Percentiles rank a stretch among this genome's conserved stretches.
Evolutionary conservation across 2,329 filamentous ascomycete genomes (phyloP).

Genomic region (Emergomyces orientalis): DNA sequence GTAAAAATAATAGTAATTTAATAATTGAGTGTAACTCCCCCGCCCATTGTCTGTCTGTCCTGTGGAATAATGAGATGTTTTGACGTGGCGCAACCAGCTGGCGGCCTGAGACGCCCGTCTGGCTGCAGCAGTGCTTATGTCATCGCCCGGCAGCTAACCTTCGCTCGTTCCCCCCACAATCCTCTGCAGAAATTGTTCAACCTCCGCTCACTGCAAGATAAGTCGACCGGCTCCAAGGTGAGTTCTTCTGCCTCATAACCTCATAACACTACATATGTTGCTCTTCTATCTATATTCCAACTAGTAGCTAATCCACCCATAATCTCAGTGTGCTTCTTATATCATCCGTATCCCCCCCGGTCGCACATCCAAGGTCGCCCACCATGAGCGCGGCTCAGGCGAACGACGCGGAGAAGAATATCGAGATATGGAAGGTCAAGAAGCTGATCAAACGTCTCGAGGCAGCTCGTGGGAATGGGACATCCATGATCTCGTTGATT

Average conservation of each 20-base stretch:
- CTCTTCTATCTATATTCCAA: not conserved
- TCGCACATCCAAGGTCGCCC: slow-evolving; percentile 30
- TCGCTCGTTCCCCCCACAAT: not conserved
- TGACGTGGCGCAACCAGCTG: not conserved
- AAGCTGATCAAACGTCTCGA: slow-evolving; percentile 99
- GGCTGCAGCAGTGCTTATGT: slow-evolving; percentile 1
- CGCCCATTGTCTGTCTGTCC: not conserved
- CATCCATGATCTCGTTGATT: slow-evolving; percentile 98
- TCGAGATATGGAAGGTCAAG: slow-evolving; percentile 87
- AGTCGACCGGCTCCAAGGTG: not conserved
- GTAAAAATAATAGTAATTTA: no score
- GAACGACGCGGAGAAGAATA: slow-evolving; percentile 97
- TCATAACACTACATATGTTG: not conserved
- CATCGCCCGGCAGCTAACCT: not conserved
- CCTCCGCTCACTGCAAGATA: not conserved
- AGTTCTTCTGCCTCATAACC: not conserved
- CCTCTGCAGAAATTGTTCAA: not conserved
- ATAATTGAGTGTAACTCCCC: not conserved
- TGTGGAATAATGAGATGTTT: not conserved
- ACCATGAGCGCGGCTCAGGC: slow-evolving; percentile 73
- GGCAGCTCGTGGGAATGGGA: slow-evolving; percentile 94
- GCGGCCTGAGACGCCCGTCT: no score
- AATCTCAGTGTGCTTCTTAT: slow-evolving; percentile 1
- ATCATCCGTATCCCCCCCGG: slow-evolving; percentile 16
- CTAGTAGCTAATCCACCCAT: not conserved